Evolutionary conservation across 768 basidiomycete genomes (phyloP).

Genomic region (Naematelia encephala): DNA sequence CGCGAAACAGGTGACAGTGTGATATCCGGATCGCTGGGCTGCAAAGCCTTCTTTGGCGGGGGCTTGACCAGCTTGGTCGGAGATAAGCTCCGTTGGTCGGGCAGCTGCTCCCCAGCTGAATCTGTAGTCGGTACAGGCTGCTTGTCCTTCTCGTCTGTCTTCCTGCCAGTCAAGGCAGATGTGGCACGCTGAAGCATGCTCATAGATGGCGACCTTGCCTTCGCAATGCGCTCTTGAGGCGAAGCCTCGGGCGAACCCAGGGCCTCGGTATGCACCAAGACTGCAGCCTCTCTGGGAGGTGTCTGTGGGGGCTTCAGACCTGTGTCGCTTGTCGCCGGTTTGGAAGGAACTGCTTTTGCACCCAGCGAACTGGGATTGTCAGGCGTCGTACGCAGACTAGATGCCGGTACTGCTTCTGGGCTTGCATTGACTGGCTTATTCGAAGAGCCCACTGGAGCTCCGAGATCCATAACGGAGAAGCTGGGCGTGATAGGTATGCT

Average conservation of each 20-base stretch:
- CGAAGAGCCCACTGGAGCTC: conserved; percentile 13
- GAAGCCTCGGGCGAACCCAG: conserved; percentile 13
- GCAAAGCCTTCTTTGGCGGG: conserved; percentile 14
- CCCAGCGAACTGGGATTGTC: not conserved
- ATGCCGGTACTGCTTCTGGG: not conserved
- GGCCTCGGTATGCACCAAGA: not conserved
- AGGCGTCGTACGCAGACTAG: not conserved
- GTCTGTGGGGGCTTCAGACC: conserved; percentile 14
- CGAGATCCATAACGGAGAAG: conserved; percentile 23
- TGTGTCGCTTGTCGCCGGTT: not conserved
- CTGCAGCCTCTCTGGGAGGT: conserved; percentile 13
- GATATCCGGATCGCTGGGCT: not conserved
- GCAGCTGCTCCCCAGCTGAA: conserved; percentile 13
- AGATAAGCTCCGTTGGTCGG: conserved; percentile 23
- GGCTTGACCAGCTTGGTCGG: conserved; percentile 44
- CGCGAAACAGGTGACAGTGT: not conserved
- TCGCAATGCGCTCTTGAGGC: conserved; percentile 43
- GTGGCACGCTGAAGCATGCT: conserved; percentile 95
- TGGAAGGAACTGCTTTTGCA: not conserved
- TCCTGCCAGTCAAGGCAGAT: conserved; percentile 73
- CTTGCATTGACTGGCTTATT: not conserved
- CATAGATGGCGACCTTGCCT: conserved; percentile 79
- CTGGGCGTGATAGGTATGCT: conserved; percentile 9
- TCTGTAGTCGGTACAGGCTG: conserved; percentile 7
- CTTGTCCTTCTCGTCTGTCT: conserved; percentile 67